phyloP scores from a whole-genome alignment of 1,139 yeast species.

The Yamadazyma mexicana region DNA sequence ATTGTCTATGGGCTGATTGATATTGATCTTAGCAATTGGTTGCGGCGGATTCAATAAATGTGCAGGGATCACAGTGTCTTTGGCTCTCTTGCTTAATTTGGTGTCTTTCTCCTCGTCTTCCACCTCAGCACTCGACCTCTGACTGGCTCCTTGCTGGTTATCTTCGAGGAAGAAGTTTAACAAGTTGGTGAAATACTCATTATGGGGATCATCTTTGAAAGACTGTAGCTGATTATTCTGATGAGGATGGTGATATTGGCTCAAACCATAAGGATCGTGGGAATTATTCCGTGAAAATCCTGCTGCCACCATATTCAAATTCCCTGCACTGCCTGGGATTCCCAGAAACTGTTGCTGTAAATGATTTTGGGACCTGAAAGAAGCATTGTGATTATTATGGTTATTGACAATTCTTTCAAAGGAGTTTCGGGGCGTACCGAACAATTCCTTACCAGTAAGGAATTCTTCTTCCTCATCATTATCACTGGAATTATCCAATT shows the following conservation, averaged over 20 bases:
- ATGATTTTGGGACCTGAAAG: slow-evolving; percentile 4
- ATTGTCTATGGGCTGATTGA: slow-evolving; percentile 87
- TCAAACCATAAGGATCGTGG: slow-evolving; percentile 25
- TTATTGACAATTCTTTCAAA: slow-evolving; percentile 32
- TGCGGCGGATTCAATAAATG: slow-evolving; percentile 40
- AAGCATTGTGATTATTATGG: slow-evolving; percentile 12
- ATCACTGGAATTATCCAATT: slow-evolving; percentile 26
- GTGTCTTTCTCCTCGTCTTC: slow-evolving; percentile 5
- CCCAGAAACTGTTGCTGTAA: neutral
- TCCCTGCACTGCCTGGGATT: neutral
- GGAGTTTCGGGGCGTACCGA: slow-evolving; percentile 44
- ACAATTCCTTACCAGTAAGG: slow-evolving; percentile 42
- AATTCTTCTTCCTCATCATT: slow-evolving; percentile 30
- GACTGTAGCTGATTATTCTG: slow-evolving; percentile 18
- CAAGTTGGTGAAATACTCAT: slow-evolving; percentile 38
- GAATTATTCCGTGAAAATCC: slow-evolving; percentile 9
- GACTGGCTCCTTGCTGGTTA: slow-evolving; percentile 13
- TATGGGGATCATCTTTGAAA: slow-evolving; percentile 25
- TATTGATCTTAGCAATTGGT: slow-evolving; percentile 49
- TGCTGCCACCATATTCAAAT: slow-evolving; percentile 3
- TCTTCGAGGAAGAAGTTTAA: slow-evolving; percentile 43
- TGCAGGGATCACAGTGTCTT: slow-evolving; percentile 29
- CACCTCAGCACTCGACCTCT: neutral
- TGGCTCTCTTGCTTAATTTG: slow-evolving; percentile 16
- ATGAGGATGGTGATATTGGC: slow-evolving; percentile 25